phyloP scores from a whole-genome alignment of 129 eudicot genomes.

The Pulicaria dysenterica region DNA sequence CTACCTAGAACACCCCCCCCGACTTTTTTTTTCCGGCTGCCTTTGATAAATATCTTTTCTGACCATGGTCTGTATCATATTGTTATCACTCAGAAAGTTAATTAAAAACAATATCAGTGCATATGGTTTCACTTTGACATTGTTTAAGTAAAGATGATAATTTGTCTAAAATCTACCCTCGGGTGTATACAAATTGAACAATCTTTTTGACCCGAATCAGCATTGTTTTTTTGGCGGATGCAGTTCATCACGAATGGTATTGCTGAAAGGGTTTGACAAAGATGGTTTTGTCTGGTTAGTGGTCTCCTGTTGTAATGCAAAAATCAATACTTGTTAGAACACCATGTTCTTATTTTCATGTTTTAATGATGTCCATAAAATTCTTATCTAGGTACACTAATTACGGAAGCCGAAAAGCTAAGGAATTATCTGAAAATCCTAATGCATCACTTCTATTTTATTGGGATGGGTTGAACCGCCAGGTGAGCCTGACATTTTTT shows the following conservation, averaged over 20 bases:
- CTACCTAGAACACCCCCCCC: too few relatives aligned
- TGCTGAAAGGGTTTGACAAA: constrained; percentile 89
- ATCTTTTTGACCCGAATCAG: background rate
- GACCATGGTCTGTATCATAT: too few relatives aligned
- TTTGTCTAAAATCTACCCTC: background rate
- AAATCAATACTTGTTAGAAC: constrained; percentile 7
- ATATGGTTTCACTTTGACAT: constrained; percentile 7
- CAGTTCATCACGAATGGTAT: constrained; percentile 97
- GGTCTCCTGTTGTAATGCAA: constrained; percentile 22
- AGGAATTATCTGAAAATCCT: constrained; percentile 77
- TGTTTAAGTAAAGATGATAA: background rate
- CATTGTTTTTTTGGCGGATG: constrained; percentile 24
- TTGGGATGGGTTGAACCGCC: constrained; percentile 89
- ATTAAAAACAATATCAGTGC: background rate
- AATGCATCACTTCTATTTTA: constrained; percentile 80
- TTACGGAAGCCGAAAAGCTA: constrained; percentile 86
- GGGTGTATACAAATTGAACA: background rate
- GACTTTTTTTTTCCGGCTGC: too few relatives aligned
- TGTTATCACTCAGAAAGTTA: background rate
- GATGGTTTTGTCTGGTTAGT: constrained; percentile 97
- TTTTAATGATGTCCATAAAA: constrained; percentile 2
- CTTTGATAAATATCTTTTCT: too few relatives aligned
- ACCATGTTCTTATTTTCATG: background rate
- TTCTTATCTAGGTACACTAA: constrained; percentile 74
- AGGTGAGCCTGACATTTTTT: constrained; percentile 44